These are phyloP conservation scores for Haberlea rhodopensis DNA, from an alignment of 257 asterid species.

Conservation along the genomic window DNA sequence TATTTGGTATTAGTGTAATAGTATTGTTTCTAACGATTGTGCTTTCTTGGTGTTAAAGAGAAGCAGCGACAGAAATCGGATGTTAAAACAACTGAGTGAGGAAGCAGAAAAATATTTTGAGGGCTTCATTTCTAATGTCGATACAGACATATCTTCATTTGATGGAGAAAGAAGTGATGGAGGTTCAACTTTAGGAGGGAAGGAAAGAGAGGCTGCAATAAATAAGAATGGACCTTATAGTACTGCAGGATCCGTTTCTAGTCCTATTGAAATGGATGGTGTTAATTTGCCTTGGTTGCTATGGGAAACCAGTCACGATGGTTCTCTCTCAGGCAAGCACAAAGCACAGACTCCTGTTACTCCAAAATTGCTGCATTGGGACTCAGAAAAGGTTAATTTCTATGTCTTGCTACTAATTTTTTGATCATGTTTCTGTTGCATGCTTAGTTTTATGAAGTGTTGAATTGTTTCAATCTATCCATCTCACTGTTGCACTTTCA, in stretches of 20 bases:
- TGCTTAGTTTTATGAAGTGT: too few species aligned
- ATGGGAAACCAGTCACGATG: conserved; percentile 53
- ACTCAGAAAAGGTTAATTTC: conserved; percentile 37
- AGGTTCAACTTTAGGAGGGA: conserved; percentile 70
- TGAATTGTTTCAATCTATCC: background rate
- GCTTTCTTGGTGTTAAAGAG: conserved; percentile 48
- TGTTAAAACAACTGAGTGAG: conserved; percentile 53
- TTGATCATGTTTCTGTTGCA: background rate
- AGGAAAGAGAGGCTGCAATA: conserved; percentile 36
- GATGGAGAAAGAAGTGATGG: conserved; percentile 94
- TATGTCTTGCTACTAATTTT: background rate
- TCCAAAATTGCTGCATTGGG: conserved; percentile 37
- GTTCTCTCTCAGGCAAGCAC: conserved; percentile 30
- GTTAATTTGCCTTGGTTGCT: conserved; percentile 52
- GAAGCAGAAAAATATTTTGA: conserved; percentile 82
- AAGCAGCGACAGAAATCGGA: conserved; percentile 58
- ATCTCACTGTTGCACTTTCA: background rate
- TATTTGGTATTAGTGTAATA: background rate
- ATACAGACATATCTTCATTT: conserved; percentile 85
- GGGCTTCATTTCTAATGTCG: conserved; percentile 76
- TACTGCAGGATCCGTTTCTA: conserved; percentile 30
- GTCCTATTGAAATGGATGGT: conserved; percentile 42
- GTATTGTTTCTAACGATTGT: background rate
- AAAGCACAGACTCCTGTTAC: conserved; percentile 36
- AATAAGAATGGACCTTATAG: conserved; percentile 27